Evolutionary conservation across 768 basidiomycete species (phyloP).

Genomic region (Lactarius vividus): DNA sequence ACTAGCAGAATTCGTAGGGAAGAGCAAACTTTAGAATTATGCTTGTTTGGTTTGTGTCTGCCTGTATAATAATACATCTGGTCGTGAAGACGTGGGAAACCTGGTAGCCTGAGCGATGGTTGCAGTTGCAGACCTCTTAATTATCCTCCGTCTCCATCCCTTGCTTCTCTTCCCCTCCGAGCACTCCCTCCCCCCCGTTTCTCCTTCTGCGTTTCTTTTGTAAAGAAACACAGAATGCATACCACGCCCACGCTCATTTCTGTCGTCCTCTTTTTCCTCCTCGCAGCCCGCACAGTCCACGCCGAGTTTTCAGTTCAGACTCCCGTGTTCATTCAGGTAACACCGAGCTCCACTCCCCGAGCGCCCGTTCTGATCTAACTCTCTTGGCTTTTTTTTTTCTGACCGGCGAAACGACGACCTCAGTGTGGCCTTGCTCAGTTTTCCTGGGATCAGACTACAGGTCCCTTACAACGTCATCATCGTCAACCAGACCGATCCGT

Average conservation of each 20-base stretch:
- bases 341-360: neutral
- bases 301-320: conserved; percentile 55
- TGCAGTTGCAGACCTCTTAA: neutral
- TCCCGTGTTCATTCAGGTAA: conserved; percentile 54
- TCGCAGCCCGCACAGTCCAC: conserved; percentile 50
- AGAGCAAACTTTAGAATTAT: conserved; percentile 43
- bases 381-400: conserved; percentile 13
- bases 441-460: conserved; percentile 47
- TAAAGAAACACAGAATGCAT: conserved; percentile 54
- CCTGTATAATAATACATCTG: neutral
- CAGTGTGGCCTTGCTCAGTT: conserved; percentile 55
- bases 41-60: neutral
- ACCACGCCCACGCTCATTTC: conserved; percentile 77
- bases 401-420: neutral
- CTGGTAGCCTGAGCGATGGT: neutral
- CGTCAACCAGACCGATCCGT: conserved; percentile 51
- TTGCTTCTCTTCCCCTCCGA: conserved; percentile 32
- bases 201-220: neutral
- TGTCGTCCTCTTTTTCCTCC: conserved; percentile 60
- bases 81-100: conserved; percentile 2
- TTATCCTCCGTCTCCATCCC: conserved; percentile 24
- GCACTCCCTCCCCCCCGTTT: conserved; percentile 22
- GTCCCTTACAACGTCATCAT: conserved; percentile 61
- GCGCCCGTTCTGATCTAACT: neutral
- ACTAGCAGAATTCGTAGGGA: conserved; percentile 60